phyloP scores from a whole-genome alignment of 2,329 filamentous ascomycete genomes.

The Calycina marina region DNA sequence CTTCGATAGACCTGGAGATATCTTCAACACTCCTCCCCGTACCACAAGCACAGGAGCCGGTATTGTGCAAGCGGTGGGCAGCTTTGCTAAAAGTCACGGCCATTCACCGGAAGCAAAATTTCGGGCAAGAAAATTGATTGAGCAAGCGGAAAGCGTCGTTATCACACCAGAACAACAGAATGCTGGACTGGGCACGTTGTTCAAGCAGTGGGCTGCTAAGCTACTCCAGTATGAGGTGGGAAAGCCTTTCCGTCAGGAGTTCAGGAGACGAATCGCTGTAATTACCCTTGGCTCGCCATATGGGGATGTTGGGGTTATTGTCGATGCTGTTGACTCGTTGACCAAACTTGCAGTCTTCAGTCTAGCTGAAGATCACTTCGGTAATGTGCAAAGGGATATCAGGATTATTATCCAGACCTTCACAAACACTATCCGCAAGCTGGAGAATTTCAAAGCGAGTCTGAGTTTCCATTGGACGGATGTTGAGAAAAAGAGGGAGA shows the following conservation, averaged over 20 bases:
- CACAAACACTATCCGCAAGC: constrained; percentile 49
- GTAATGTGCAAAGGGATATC: constrained; percentile 74
- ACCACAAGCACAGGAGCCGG: constrained; percentile 7
- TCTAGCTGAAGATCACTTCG: constrained; percentile 67
- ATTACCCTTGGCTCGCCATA: constrained; percentile 62
- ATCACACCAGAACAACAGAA: constrained; percentile 36
- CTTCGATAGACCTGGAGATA: constrained; percentile 12
- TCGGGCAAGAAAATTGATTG: constrained; percentile 29
- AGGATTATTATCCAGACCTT: constrained; percentile 59
- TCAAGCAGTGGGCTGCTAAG: constrained; percentile 32
- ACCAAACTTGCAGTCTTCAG: constrained; percentile 57
- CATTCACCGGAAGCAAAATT: constrained; percentile 18
- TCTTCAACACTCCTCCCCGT: constrained; percentile 14
- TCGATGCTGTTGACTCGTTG: constrained; percentile 58
- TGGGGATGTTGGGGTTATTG: constrained; percentile 51
- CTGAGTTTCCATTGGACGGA: constrained; percentile 70
- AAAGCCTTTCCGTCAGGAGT: constrained; percentile 54
- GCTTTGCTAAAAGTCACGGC: constrained; percentile 18
- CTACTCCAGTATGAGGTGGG: constrained; percentile 41
- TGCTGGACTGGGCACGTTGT: constrained; percentile 32
- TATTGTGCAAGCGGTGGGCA: constrained; percentile 12
- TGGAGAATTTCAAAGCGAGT: constrained; percentile 50
- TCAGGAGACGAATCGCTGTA: constrained; percentile 46
- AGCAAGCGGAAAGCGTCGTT: constrained; percentile 20
- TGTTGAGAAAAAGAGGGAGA: constrained; percentile 34